Evolutionary conservation across 306 rosid genomes (phyloP).

Genomic region (Herpetospermum pedunculosum): DNA sequence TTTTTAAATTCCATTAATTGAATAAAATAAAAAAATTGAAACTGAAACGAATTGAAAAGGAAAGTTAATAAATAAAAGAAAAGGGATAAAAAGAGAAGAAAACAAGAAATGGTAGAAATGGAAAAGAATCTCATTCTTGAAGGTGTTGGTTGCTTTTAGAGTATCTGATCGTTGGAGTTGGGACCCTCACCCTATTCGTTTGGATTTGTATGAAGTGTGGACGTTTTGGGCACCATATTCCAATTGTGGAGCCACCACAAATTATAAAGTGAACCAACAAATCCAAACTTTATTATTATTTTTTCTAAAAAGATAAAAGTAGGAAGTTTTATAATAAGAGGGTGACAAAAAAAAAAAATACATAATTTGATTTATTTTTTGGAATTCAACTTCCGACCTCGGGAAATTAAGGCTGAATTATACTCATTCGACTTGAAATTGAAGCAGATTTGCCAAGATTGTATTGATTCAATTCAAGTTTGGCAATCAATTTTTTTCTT

Average conservation of each 20-base stretch:
- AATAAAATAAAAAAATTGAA: background rate
- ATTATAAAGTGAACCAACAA: background rate
- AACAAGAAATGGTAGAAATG: background rate
- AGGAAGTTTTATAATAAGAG: background rate
- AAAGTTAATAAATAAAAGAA: background rate
- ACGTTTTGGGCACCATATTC: constrained; percentile 9
- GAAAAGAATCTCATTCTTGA: background rate
- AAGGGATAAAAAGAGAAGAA: background rate
- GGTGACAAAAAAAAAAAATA: no score
- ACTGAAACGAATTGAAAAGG: background rate
- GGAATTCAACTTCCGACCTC: no score
- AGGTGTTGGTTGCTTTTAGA: background rate
- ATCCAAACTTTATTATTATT: background rate
- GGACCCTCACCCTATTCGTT: background rate
- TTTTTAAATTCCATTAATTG: background rate
- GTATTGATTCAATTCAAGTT: background rate
- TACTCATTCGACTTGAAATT: no score
- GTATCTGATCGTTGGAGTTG: background rate
- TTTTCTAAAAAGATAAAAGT: background rate
- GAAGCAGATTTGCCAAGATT: background rate
- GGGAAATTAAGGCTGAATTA: no score
- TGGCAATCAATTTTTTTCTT: background rate
- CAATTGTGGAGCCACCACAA: background rate
- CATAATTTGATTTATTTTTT: no score
- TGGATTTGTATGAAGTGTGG: background rate